Percentiles rank a stretch among this genome's conserved stretches.
Evolutionary conservation across 805 yeast species (phyloP).

Genomic region (Hanseniaspora meyeri): DNA sequence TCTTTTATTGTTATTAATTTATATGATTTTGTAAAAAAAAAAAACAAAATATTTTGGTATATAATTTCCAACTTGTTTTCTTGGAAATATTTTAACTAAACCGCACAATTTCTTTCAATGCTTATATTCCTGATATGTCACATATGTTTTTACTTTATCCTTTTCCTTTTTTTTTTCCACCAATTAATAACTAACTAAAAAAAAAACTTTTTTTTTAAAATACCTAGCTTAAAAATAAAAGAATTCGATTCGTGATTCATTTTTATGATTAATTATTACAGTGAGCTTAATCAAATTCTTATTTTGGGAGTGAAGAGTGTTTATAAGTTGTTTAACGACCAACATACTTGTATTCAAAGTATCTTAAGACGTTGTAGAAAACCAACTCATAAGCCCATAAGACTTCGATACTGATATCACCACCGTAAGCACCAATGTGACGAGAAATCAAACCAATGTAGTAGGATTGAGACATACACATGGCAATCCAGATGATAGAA

Average conservation of each 20-base stretch:
- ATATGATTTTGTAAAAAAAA: neutral
- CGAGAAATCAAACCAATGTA: conserved; percentile 57
- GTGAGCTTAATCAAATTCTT: neutral
- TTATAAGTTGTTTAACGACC: conserved; percentile 28
- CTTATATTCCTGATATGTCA: conserved; percentile 11
- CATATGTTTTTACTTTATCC: neutral
- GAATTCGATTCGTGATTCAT: neutral
- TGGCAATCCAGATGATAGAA: conserved; percentile 72
- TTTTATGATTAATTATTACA: neutral
- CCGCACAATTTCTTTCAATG: neutral
- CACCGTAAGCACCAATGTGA: conserved; percentile 38
- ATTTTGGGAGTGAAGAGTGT: neutral
- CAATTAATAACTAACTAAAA: neutral
- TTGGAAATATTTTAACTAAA: neutral
- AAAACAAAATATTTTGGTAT: neutral
- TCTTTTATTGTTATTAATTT: no score
- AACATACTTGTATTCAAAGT: conserved; percentile 54
- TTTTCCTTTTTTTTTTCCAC: neutral
- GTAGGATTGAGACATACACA: conserved; percentile 84
- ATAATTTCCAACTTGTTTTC: neutral
- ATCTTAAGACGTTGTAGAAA: conserved; percentile 48
- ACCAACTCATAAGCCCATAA: conserved; percentile 56
- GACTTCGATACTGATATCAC: conserved; percentile 75
- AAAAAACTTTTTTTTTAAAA: neutral
- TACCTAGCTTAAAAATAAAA: neutral